Percentiles rank a stretch among this genome's conserved stretches.
phyloP scores from a whole-genome alignment of 73 alveolate species.

The Effrenium voratum region DNA sequence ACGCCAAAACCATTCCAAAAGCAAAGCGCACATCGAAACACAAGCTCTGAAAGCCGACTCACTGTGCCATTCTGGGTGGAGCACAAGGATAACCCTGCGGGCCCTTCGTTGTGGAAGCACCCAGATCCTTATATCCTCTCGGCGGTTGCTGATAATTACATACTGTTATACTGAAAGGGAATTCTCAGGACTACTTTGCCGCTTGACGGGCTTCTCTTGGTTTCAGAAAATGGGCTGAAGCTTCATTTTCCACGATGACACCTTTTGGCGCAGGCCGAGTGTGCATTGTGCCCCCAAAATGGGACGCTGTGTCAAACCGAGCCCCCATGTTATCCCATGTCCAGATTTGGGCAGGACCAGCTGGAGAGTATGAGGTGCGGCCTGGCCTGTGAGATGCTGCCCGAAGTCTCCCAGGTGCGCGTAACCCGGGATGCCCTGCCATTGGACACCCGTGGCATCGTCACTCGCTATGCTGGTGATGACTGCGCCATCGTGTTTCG shows the following conservation, averaged over 20 bases:
- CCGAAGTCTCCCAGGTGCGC: slow-evolving; percentile 51
- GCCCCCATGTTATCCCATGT: not conserved
- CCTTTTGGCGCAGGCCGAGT: not conserved
- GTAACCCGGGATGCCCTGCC: slow-evolving; percentile 53
- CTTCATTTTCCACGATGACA: not conserved
- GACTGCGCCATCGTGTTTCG: slow-evolving; percentile 58
- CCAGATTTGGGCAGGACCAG: not conserved
- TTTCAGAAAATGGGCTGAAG: not conserved
- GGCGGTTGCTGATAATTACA: too few relatives aligned
- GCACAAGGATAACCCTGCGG: too few relatives aligned
- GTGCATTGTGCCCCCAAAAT: not conserved
- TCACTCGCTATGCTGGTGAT: slow-evolving; percentile 10
- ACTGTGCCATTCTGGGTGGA: too few relatives aligned
- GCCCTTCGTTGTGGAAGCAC: too few relatives aligned
- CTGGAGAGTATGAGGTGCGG: slow-evolving; percentile 55
- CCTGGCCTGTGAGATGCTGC: slow-evolving; percentile 75
- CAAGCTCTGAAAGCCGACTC: too few relatives aligned
- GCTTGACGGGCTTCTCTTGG: not conserved
- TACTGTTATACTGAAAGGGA: too few relatives aligned
- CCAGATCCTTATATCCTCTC: too few relatives aligned
- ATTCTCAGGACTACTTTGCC: not conserved
- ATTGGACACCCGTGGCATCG: slow-evolving; percentile 48
- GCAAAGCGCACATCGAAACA: too few relatives aligned
- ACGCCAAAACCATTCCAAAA: too few relatives aligned
- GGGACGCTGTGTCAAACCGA: not conserved